Percentiles rank a stretch among this genome's conserved stretches.
These are phyloP conservation scores for Penicillium macrosclerotiorum DNA, from an alignment of 495 filamentous ascomycete species.

Conservation along the genomic window DNA sequence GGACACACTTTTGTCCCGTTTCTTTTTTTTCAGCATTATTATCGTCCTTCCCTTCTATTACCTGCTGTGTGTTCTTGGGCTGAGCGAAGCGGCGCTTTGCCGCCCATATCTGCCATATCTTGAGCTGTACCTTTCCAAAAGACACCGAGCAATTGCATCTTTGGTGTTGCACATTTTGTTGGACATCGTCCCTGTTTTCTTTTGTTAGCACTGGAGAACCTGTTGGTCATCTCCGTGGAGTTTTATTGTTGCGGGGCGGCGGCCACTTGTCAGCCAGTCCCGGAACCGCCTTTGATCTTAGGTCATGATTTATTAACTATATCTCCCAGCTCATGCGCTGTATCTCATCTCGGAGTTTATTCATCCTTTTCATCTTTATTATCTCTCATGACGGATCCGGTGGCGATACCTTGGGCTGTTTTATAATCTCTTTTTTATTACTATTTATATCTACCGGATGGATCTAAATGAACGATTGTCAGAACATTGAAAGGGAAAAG, in stretches of 20 bases:
- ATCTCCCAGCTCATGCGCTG: too few relatives aligned
- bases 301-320: too few relatives aligned
- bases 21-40: slow-evolving; percentile 7
- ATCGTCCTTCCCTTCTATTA: slow-evolving; percentile 9
- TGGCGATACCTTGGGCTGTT: too few relatives aligned
- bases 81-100: slow-evolving; percentile 10
- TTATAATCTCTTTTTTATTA: too few relatives aligned
- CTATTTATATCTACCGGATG: too few relatives aligned
- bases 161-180: slow-evolving; percentile 19
- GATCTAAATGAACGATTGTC: too few relatives aligned
- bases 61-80: slow-evolving; percentile 5
- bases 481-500: too few relatives aligned
- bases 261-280: background rate
- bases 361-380: too few relatives aligned
- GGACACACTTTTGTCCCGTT: slow-evolving; percentile 10
- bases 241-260: slow-evolving; percentile 3
- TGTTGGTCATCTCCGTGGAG: slow-evolving; percentile 6
- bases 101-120: background rate
- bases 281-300: too few relatives aligned
- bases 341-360: slow-evolving; percentile 19
- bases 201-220: slow-evolving; percentile 4
- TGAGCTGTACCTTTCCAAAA: slow-evolving; percentile 12
- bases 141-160: slow-evolving; percentile 20
- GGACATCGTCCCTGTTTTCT: slow-evolving; percentile 7
- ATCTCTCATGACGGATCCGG: too few relatives aligned